These are phyloP conservation scores for Emergomyces africanus DNA, from an alignment of 2,329 filamentous ascomycete species.

Conservation along the genomic window DNA sequence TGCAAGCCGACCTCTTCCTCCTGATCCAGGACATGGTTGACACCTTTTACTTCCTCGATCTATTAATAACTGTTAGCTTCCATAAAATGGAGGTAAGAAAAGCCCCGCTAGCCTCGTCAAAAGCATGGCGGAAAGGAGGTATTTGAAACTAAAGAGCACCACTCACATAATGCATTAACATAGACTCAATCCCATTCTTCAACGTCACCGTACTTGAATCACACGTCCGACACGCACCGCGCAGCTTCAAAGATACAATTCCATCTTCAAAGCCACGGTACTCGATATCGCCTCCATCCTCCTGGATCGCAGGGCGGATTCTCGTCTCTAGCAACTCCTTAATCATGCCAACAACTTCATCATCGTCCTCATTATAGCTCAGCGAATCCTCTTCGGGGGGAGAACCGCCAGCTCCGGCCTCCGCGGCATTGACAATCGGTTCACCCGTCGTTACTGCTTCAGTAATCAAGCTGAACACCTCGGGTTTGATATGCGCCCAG, in stretches of 20 bases:
- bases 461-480: constrained; percentile 90
- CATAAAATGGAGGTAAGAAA: constrained; percentile 4
- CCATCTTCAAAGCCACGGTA: constrained; percentile 74
- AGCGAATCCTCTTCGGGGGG: constrained; percentile 51
- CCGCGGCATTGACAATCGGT: constrained; percentile 58
- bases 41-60: constrained; percentile 91
- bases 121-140: too few species aligned
- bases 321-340: constrained; percentile 93
- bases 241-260: constrained; percentile 70
- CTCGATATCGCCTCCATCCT: constrained; percentile 96
- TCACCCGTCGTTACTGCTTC: constrained; percentile 79
- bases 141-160: neutral
- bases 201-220: constrained; percentile 94
- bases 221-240: constrained; percentile 88
- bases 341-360: constrained; percentile 95
- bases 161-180: constrained; percentile 92
- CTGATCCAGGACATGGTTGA: constrained; percentile 78
- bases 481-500: constrained; percentile 91
- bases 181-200: constrained; percentile 96
- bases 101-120: too few species aligned
- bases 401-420: constrained; percentile 34
- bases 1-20: constrained; percentile 79
- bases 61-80: constrained; percentile 27
- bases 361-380: constrained; percentile 77
- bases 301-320: constrained; percentile 89